These are phyloP conservation scores for Ganoderma resinaceum DNA, from an alignment of 1,284 basidiomycete species.

Conservation along the genomic window DNA sequence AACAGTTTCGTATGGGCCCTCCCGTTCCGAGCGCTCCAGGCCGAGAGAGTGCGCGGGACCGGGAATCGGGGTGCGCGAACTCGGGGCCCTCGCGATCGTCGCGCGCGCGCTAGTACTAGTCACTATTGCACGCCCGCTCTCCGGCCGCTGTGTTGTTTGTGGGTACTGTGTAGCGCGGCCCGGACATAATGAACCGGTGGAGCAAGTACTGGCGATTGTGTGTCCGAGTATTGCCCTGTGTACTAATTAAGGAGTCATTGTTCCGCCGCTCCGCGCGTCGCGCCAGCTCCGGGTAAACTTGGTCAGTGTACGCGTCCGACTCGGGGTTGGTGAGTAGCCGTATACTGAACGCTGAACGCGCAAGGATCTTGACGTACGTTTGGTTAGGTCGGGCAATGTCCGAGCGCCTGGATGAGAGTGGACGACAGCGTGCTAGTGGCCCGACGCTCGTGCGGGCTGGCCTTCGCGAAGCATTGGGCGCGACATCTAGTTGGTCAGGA, in stretches of 20 bases:
- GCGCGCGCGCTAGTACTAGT: too few species aligned
- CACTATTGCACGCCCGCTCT: too few species aligned
- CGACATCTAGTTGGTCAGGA: background rate
- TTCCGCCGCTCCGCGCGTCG: background rate
- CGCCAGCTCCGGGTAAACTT: background rate
- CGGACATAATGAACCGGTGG: background rate
- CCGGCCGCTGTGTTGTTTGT: too few species aligned
- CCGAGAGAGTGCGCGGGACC: background rate
- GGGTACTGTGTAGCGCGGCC: too few species aligned
- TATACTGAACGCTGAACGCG: too few species aligned
- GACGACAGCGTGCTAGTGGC: background rate
- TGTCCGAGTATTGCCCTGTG: background rate
- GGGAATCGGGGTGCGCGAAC: background rate
- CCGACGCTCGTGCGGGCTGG: background rate
- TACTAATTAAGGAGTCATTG: background rate
- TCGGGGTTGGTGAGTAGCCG: too few species aligned
- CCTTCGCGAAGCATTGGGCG: background rate
- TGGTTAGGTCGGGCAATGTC: background rate
- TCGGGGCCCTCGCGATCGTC: too few species aligned
- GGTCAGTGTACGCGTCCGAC: too few species aligned
- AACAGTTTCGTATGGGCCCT: too few species aligned
- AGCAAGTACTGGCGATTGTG: too few species aligned
- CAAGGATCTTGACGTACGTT: too few species aligned
- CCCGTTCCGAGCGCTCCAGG: background rate
- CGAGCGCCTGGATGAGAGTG: background rate